Evolutionary conservation across 768 basidiomycete species (phyloP).

Genomic region (Mycena galopus): DNA sequence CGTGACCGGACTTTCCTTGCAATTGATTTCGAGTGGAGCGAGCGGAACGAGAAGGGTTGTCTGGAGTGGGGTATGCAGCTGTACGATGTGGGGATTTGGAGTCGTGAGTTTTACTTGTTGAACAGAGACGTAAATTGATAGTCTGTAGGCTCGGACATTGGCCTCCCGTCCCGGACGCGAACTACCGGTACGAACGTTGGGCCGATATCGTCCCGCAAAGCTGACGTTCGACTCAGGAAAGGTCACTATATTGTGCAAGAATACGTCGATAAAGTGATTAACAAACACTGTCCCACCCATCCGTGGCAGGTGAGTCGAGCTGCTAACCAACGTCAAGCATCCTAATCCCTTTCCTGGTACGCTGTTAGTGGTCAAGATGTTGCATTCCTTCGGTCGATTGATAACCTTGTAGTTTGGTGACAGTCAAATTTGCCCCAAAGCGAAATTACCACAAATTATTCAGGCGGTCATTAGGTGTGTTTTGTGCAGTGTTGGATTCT

Average conservation of each 20-base stretch:
- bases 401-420: slow-evolving; percentile 74
- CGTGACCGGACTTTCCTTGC: slow-evolving; percentile 82
- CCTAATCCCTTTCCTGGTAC: slow-evolving; percentile 58
- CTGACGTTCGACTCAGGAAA: slow-evolving; percentile 54
- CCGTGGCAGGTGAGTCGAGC: slow-evolving; percentile 76
- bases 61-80: slow-evolving; percentile 87
- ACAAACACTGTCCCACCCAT: slow-evolving; percentile 72
- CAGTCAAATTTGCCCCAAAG: slow-evolving; percentile 75
- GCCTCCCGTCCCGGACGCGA: slow-evolving; percentile 77
- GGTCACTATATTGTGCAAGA: slow-evolving; percentile 84
- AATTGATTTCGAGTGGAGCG: slow-evolving; percentile 82
- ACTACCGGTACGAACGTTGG: neutral
- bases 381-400: slow-evolving; percentile 15
- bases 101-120: slow-evolving; percentile 59
- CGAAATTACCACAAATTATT: slow-evolving; percentile 78
- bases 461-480: slow-evolving; percentile 79
- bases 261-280: slow-evolving; percentile 72
- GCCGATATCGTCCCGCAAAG: neutral
- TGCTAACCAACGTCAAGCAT: slow-evolving; percentile 25
- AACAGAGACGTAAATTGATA: neutral
- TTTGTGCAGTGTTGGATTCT: neutral
- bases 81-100: slow-evolving; percentile 80
- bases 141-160: slow-evolving; percentile 70
- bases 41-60: slow-evolving; percentile 75
- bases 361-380: slow-evolving; percentile 60